Base-by-base conservation (phyloP, 139 green algal species). In the Penium margaritaceum region DNA sequence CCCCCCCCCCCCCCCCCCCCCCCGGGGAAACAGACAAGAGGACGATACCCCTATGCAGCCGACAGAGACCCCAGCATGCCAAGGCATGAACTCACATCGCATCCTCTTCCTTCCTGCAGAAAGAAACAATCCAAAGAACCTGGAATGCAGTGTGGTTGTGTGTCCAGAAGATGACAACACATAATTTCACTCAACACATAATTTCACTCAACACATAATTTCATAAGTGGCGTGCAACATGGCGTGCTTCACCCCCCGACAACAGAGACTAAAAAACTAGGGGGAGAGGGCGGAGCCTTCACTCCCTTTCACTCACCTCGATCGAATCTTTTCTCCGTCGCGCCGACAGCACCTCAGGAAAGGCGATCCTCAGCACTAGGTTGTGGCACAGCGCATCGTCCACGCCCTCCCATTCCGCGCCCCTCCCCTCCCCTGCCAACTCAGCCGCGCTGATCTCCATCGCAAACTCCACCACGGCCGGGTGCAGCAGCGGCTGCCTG, bases 241-340 rank as follows among this genome's bases (percentile, higher is more conserved):
- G n/a, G n/a, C n/a, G n/a, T n/a, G n/a, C n/a, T n/a, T n/a, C n/a
- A n/a, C n/a, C n/a, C n/a, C n/a, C n/a, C n/a, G n/a, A n/a, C n/a
- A n/a, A n/a, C n/a, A n/a, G n/a, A n/a, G n/a, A n/a, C n/a, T n/a
- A n/a, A n/a, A n/a, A n/a, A n/a, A n/a, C n/a, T n/a, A n/a, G n/a
- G n/a, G n/a, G n/a, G n/a, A n/a, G n/a, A n/a, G n/a, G n/a, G n/a
- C n/a, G n/a, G n/a, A n/a, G n/a, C n/a, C n/a, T n/a, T n/a, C n/a
- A n/a, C n/a, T n/a, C n/a, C n/a, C n/a, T n/a, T 57, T 24, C 51
- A 60, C 62, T n/a, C 34, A 75, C 68, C 44, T 75, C 68, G 30
- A 75, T 68, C 7, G 57, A 51, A 5, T 67, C 68, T 14, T 68
- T 69, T 24, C 29, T 38, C 32, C 68, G 68, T 2, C 47, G 19